These are phyloP conservation scores for Elongisporangium undulatum DNA, from an alignment of 352 stramenopile genomes.

Conservation along the genomic window DNA sequence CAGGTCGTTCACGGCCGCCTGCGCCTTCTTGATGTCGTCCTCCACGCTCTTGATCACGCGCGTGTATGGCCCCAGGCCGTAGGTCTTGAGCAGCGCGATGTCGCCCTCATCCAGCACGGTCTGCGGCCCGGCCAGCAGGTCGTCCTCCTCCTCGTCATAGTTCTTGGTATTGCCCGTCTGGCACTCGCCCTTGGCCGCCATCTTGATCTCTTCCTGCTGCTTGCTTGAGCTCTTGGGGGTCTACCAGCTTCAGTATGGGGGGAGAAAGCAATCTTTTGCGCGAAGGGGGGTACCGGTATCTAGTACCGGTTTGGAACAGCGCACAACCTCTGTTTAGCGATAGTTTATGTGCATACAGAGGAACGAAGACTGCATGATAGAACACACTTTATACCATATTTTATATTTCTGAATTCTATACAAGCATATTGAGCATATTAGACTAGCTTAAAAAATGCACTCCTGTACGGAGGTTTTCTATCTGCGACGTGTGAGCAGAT, in stretches of 20 bases:
- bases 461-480: neutral
- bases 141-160: constrained; percentile 93
- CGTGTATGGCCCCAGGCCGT: constrained; percentile 97
- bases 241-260: neutral
- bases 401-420: neutral
- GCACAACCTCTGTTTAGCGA: no score
- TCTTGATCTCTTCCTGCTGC: neutral
- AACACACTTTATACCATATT: no score
- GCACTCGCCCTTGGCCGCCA: constrained; percentile 82
- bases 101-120: constrained; percentile 92
- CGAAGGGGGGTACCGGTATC: neutral
- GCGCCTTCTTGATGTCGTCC: constrained; percentile 98
- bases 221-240: neutral
- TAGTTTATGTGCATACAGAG: no score
- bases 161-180: constrained; percentile 95
- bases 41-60: constrained; percentile 96
- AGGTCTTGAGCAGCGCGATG: constrained; percentile 99
- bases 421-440: neutral
- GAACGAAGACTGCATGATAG: no score
- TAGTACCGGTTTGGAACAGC: neutral
- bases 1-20: constrained; percentile 90
- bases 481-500: neutral
- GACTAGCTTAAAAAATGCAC: neutral
- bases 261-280: neutral
- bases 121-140: constrained; percentile 71